Base-by-base conservation (phyloP, 495 filamentous ascomycete species). In the Neurospora discreta region DNA sequence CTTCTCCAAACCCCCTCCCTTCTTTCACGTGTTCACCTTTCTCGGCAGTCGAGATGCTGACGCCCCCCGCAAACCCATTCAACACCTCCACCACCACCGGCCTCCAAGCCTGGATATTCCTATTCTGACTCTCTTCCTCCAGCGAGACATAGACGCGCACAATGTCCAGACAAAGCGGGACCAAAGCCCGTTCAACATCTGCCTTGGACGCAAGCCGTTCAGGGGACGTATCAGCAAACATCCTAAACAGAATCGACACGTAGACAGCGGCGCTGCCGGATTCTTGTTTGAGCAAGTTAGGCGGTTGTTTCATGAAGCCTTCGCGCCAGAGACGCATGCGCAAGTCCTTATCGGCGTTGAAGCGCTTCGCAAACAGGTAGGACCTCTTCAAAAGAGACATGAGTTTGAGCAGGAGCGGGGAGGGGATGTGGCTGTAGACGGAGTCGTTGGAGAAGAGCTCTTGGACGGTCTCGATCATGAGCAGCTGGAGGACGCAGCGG, bases 291-390 rank as follows among this genome's bases (percentile, higher is more conserved):
- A 99, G 87, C n/a, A 99, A 82, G 78, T 99, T 99, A 5, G 95
- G 95, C 40, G 96, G 96, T 78, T 98, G 94, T 82, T 97, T 98
- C 95, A 99, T 99, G 87, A 98, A 99, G 8, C 95, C 95, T 77
- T 99, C 96, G 33, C 92, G 85, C 94, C 95, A 98, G 10, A 99
- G 84, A 43, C 93, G 88, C 89, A 96, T 97, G 23, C 95, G 89
- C 38, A 99, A 84, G 73, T 98, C 96, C 79, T 97, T 96, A 82
- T 99, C 94, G 72, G 91, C 91, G 80, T 99, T 99, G 86, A 99
- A 99, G 73, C 90, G 92, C 79, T 95, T 94, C 15, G 96, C 95
- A 74, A 99, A 99, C 39, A 92, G 89, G 82, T 96, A 98, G 52
- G 90, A 93, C 82, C 95, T 95, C 81, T 98, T 98, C 23, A 99